Conservation (phyloP, 2,329 filamentous ascomycete genomes). For the Passalora sequoiae region DNA sequence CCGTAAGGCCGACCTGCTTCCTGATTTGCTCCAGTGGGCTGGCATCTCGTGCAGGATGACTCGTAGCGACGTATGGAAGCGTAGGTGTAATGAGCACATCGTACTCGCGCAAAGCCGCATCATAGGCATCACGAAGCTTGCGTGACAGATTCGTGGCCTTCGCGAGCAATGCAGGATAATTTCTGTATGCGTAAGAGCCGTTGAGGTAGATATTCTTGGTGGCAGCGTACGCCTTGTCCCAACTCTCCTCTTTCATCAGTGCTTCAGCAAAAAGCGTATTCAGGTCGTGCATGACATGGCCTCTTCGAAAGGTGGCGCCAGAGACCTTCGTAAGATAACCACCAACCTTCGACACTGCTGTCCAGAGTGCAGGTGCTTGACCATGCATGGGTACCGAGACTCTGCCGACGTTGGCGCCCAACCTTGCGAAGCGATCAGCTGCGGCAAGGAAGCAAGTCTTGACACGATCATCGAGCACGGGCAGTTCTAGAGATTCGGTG, state of each 20-base stretch:
- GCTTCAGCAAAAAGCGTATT: constrained; percentile 45
- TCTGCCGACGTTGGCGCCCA: constrained; percentile 42
- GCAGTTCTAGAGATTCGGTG: constrained; percentile 38
- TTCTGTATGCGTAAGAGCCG: constrained; percentile 44
- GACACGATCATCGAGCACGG: constrained; percentile 37
- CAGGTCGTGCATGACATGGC: constrained; percentile 48
- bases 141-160: constrained; percentile 44
- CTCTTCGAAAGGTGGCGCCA: constrained; percentile 42
- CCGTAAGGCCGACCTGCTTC: constrained; percentile 50
- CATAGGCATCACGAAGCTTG: constrained; percentile 45
- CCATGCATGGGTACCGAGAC: constrained; percentile 46
- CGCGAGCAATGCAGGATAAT: constrained; percentile 44
- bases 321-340: constrained; percentile 42
- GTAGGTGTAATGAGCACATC: constrained; percentile 48
- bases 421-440: constrained; percentile 34
- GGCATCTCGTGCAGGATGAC: constrained; percentile 38
- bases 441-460: constrained; percentile 34
- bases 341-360: constrained; percentile 39
- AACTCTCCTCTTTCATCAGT: constrained; percentile 44
- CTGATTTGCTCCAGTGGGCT: constrained; percentile 45
- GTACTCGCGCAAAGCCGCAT: constrained; percentile 37
- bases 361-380: constrained; percentile 49
- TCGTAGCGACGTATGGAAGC: constrained; percentile 45
- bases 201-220: constrained; percentile 54
- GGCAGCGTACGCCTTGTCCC: constrained; percentile 49